These are phyloP conservation scores for Tilletia walkeri DNA, from an alignment of 1,284 basidiomycete species.

Conservation along the genomic window DNA sequence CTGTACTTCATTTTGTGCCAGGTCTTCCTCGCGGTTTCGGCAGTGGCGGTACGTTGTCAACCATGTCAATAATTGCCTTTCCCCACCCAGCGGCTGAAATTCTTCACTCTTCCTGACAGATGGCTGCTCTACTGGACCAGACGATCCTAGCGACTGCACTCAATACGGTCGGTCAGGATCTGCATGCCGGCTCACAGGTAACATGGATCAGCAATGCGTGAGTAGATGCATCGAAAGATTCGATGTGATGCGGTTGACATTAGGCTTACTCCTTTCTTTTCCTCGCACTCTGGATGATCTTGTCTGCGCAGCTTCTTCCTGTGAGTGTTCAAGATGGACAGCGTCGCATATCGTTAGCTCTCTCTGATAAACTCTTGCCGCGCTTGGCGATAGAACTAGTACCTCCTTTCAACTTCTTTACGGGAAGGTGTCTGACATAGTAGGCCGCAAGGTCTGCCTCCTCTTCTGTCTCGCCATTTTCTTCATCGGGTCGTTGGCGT, in stretches of 20 bases:
- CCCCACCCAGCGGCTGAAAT: no score
- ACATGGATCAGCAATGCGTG: slow-evolving; percentile 7
- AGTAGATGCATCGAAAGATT: slow-evolving; percentile 1
- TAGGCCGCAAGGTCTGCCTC: slow-evolving; percentile 21
- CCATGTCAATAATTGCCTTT: no score
- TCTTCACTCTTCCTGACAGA: not conserved
- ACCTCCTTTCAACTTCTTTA: slow-evolving; percentile 21
- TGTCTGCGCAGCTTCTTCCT: not conserved
- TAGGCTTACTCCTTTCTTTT: not conserved
- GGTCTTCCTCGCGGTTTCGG: no score
- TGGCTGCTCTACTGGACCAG: slow-evolving; percentile 1
- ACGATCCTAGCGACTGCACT: slow-evolving; percentile 1
- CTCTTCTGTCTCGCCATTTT: slow-evolving; percentile 20
- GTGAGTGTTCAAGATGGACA: not conserved
- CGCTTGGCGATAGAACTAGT: not conserved
- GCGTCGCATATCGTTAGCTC: not conserved
- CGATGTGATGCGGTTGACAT: not conserved
- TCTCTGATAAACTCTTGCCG: not conserved
- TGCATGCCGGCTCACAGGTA: not conserved
- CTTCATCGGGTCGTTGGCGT: slow-evolving; percentile 24
- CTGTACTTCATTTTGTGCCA: no score
- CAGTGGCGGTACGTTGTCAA: no score
- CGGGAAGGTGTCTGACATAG: slow-evolving; percentile 23
- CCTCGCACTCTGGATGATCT: not conserved
- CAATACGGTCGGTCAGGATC: not conserved